phyloP scores from a whole-genome alignment of 345 rosid species.

The Syzygium aqueum region DNA sequence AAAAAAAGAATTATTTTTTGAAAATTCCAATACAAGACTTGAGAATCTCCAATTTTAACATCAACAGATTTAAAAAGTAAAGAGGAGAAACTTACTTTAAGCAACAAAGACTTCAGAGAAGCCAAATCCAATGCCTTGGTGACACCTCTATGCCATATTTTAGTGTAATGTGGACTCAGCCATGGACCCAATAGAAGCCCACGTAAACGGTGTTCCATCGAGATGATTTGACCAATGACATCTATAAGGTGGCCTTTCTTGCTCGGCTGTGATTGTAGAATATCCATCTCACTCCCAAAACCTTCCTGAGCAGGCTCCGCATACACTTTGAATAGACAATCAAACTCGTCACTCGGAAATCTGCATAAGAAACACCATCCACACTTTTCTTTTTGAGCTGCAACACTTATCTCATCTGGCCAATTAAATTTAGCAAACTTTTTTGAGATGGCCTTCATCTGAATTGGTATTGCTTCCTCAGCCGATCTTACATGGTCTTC shows the following conservation, averaged over 20 bases:
- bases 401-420: constrained; percentile 36
- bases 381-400: constrained; percentile 65
- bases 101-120: constrained; percentile 45
- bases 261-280: constrained; percentile 21
- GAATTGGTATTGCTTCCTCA: constrained; percentile 60
- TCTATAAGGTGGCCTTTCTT: constrained; percentile 44
- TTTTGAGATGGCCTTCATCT: constrained; percentile 74
- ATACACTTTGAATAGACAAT: constrained; percentile 65
- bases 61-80: neutral
- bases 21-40: neutral
- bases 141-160: constrained; percentile 53
- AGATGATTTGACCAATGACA: constrained; percentile 44
- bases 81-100: constrained; percentile 37
- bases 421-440: constrained; percentile 47
- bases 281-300: constrained; percentile 29
- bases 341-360: constrained; percentile 34
- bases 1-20: neutral
- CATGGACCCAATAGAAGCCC: constrained; percentile 93
- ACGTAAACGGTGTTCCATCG: constrained; percentile 61
- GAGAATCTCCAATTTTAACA: neutral
- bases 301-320: constrained; percentile 32
- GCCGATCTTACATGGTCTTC: constrained; percentile 31
- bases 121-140: constrained; percentile 45
- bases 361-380: constrained; percentile 95
- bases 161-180: constrained; percentile 59